A percentile compares a stretch with the other conserved stretches of the same genome.
phyloP scores from a whole-genome alignment of 192 early-diverging fungal species.

The Coemansia sp. region DNA sequence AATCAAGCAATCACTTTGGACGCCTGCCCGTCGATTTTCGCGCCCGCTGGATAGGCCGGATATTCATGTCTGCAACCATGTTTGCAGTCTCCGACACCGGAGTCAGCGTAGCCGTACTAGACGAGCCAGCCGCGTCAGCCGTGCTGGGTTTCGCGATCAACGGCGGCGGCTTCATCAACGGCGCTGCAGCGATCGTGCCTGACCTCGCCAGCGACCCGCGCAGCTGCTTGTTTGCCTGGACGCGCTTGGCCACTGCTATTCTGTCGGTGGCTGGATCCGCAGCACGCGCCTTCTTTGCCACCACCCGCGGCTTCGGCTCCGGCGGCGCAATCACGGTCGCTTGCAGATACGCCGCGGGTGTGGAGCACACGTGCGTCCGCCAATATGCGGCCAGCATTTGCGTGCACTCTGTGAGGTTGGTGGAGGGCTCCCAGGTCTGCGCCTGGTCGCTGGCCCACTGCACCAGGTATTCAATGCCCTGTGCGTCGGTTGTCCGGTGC shows the following conservation, averaged over 20 bases:
- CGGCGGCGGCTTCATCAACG: conserved; percentile 15
- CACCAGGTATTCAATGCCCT: conserved; percentile 29
- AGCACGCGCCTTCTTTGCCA: neutral
- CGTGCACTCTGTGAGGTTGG: conserved; percentile 13
- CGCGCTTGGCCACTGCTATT: conserved; percentile 32
- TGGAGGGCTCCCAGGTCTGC: conserved; percentile 27
- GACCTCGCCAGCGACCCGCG: conserved; percentile 7
- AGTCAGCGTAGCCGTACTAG: neutral
- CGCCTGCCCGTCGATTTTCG: neutral
- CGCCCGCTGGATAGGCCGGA: neutral
- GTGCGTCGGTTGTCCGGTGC: conserved; percentile 6
- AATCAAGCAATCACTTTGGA: neutral
- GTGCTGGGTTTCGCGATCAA: conserved; percentile 17
- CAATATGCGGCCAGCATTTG: conserved; percentile 16
- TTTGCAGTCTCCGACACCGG: neutral
- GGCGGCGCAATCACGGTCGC: neutral
- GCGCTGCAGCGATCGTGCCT: neutral
- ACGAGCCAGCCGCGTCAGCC: too few species aligned
- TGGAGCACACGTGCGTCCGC: conserved; percentile 4
- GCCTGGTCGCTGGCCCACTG: conserved; percentile 31
- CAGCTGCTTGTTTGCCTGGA: conserved; percentile 35
- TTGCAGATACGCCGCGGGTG: neutral
- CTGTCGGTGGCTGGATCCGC: conserved; percentile 7
- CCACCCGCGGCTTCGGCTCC: neutral
- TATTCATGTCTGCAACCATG: neutral